phyloP scores from a whole-genome alignment of 202 grass and related monocot species.

The Setaria italica region DNA sequence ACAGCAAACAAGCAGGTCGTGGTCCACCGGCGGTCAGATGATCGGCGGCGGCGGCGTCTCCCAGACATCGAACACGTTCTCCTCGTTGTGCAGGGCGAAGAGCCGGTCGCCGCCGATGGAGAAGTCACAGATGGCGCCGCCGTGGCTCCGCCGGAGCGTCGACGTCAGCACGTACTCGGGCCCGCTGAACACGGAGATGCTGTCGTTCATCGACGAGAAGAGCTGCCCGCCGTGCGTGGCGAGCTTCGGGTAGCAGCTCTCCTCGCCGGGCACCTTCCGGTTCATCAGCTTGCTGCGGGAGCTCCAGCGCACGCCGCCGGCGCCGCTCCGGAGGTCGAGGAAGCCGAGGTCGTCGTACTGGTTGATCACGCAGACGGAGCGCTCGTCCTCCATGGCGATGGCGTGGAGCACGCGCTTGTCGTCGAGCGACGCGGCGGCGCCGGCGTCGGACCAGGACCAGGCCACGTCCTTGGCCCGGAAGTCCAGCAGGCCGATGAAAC shows the following conservation, averaged over 20 bases:
- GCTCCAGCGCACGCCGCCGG: slow-evolving; percentile 81
- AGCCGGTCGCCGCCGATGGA: slow-evolving; percentile 89
- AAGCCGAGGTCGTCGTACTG: slow-evolving; percentile 99
- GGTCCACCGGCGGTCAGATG: slow-evolving; percentile 54
- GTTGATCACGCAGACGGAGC: slow-evolving; percentile 90
- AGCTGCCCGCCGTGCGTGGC: slow-evolving; percentile 89
- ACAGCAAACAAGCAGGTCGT: not conserved
- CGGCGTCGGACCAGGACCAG: slow-evolving; percentile 93
- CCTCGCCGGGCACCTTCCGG: slow-evolving; percentile 71
- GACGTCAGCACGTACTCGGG: slow-evolving; percentile 85
- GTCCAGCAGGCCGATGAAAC: slow-evolving; percentile 88
- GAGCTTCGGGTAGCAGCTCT: slow-evolving; percentile 98
- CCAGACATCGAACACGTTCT: slow-evolving; percentile 99
- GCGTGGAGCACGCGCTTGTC: slow-evolving; percentile 98
- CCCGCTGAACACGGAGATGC: slow-evolving; percentile 90
- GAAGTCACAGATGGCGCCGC: slow-evolving; percentile 93
- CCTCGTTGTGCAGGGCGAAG: slow-evolving; percentile 91
- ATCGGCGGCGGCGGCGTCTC: slow-evolving; percentile 85
- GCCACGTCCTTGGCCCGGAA: slow-evolving; percentile 75
- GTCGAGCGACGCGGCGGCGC: slow-evolving; percentile 60
- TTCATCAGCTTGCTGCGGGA: slow-evolving; percentile 94
- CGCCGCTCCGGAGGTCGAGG: slow-evolving; percentile 68
- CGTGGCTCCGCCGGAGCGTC: slow-evolving; percentile 75
- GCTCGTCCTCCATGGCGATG: slow-evolving; percentile 76
- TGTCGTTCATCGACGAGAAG: slow-evolving; percentile 95